phyloP scores from a whole-genome alignment of 305 asterid genomes.

The Fraxinus latifolia region DNA sequence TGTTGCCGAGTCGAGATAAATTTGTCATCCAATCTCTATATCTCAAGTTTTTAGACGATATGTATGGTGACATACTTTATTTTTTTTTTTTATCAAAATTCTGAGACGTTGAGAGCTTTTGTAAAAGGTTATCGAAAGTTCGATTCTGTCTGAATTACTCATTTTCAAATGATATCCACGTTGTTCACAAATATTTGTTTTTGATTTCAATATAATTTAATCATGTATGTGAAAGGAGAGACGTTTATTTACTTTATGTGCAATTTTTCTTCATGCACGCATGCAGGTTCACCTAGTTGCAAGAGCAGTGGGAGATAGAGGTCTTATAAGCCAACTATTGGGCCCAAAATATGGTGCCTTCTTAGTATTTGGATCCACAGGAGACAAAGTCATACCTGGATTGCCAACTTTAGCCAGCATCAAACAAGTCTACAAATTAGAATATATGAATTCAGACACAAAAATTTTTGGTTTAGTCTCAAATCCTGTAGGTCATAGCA shows the following conservation, averaged over 20 bases:
- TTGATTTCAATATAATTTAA: no score
- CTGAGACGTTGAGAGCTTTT: background rate
- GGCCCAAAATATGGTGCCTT: constrained; percentile 66
- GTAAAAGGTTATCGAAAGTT: background rate
- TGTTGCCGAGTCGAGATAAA: background rate
- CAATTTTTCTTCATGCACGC: background rate
- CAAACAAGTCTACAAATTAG: constrained; percentile 48
- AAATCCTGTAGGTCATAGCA: constrained; percentile 66
- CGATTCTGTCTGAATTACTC: no score
- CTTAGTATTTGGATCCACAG: constrained; percentile 43
- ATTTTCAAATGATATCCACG: no score
- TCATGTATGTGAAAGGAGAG: no score
- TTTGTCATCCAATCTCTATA: background rate
- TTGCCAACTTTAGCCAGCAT: constrained; percentile 55
- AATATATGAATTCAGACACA: constrained; percentile 46
- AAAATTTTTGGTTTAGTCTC: constrained; percentile 57
- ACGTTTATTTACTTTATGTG: no score
- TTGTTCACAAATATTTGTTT: no score
- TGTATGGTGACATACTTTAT: background rate
- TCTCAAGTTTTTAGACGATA: background rate
- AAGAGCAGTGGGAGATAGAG: constrained; percentile 60
- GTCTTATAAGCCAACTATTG: constrained; percentile 58
- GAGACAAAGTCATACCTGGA: constrained; percentile 42
- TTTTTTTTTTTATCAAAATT: no score
- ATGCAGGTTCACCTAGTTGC: constrained; percentile 51